Base-by-base conservation (phyloP, 305 asterid species). In the Caryopteris hybrid region DNA sequence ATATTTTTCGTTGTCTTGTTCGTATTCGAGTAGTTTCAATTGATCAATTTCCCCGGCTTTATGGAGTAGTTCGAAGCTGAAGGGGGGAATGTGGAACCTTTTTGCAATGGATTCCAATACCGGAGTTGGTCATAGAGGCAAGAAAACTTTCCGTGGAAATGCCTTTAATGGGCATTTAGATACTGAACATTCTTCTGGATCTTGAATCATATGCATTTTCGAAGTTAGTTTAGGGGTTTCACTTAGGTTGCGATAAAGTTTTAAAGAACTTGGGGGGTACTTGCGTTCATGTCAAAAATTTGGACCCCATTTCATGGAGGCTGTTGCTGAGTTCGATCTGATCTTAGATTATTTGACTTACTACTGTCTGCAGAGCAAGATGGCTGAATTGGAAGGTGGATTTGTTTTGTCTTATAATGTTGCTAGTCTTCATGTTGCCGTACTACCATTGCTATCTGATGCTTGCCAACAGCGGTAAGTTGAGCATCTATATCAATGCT, bases 321-420 rank as follows among this genome's bases (percentile, higher is more conserved):
- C 57, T 45, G 48, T 53, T 21, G 29, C 27, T 62, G 56, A 21
- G 58, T 70, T 67, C 6, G 20, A 31, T 69, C 73, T 72, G 70
- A 64, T 48, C 21, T 47, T 51, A 22, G 43, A 10, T 47, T n/a
- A 33, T 43, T 52, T 72, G 54, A 33, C 43, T 38, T 73, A 25
- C 64, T 76, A 47, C 68, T 53, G 25, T 25, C 36, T 84, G 85
- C 76, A 92, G 98, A 95, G 96, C 96, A 5, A 89, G 99, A 78
- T 91, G 99, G 99, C 71, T 87, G 79, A 94, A 91, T 72, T 94
- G 99, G 99, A 94, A 91, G 95, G 83, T 91, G 86, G 99, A 94
- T 81, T 80, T 94, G 80, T 89, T 88, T 82, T 91, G 96, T 79
- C 79, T 94, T 78, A 94, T 94, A 70, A 56, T 86, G 86, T 76